Evolutionary conservation across 1,284 basidiomycete genomes (phyloP).

Genomic region (Marasmius tenuissimus): DNA sequence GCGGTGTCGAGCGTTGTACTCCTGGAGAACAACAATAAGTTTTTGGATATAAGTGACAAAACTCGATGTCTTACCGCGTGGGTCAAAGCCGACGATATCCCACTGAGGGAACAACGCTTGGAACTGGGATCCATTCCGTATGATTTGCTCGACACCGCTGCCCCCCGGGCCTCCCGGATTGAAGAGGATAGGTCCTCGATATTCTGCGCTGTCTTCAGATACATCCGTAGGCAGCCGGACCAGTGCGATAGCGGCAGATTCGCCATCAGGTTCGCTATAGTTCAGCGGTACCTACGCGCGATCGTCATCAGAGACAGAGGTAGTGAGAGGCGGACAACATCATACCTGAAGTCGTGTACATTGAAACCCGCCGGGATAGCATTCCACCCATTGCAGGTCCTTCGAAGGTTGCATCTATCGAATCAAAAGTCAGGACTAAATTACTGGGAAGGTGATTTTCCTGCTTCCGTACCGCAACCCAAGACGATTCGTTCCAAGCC

Average conservation of each 20-base stretch:
- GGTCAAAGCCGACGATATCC: constrained; percentile 53
- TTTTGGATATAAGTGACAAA: background rate
- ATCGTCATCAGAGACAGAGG: background rate
- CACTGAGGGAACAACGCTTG: constrained; percentile 41
- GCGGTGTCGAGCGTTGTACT: constrained; percentile 32
- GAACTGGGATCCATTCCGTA: constrained; percentile 26
- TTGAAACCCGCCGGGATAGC: background rate
- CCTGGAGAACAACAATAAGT: constrained; percentile 18
- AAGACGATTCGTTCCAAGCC: no score
- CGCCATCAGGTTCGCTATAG: background rate
- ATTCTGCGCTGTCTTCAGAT: constrained; percentile 1
- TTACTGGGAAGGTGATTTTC: no score
- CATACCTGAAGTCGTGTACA: constrained; percentile 1
- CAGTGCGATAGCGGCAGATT: constrained; percentile 9
- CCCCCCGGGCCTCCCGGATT: constrained; percentile 46
- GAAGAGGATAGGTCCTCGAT: constrained; percentile 10
- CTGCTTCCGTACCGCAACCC: no score
- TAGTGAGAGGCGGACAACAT: background rate
- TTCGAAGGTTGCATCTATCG: background rate
- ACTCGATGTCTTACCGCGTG: constrained; percentile 25
- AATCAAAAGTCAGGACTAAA: no score
- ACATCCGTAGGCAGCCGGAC: constrained; percentile 4
- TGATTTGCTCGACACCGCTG: constrained; percentile 39
- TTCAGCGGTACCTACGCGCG: constrained; percentile 6
- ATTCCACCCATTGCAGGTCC: background rate